A percentile compares a stretch with the other conserved stretches of the same genome.
These are phyloP conservation scores for Vanilla planifolia DNA, from an alignment of 106 monocot genomes.

Conservation along the genomic window DNA sequence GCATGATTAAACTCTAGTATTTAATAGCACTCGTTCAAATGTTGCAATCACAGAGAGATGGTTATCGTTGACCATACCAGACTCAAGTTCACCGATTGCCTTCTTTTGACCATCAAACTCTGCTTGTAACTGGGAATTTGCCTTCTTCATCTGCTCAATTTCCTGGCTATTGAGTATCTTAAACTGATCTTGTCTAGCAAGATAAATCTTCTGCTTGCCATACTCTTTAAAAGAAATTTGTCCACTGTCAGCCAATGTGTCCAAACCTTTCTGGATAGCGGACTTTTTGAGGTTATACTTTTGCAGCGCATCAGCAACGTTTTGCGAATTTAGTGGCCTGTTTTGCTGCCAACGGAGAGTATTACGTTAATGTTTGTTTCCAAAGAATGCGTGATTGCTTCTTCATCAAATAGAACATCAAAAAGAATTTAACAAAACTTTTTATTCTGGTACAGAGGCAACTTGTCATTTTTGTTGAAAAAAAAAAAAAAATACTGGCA, in stretches of 20 bases:
- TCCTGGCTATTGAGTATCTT: conserved; percentile 79
- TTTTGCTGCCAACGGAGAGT: conserved; percentile 65
- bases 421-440: too few species aligned
- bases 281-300: conserved; percentile 90
- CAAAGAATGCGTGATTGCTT: not conserved
- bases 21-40: not conserved
- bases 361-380: not conserved
- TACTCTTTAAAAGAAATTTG: conserved; percentile 96
- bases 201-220: conserved; percentile 91
- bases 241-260: conserved; percentile 60
- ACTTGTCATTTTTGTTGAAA: too few species aligned
- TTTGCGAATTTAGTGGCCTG: conserved; percentile 83
- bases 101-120: conserved; percentile 63
- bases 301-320: conserved; percentile 93
- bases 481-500: too few species aligned
- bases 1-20: not conserved
- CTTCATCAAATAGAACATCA: too few species aligned
- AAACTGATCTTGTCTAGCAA: conserved; percentile 93
- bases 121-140: conserved; percentile 63
- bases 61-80: conserved; percentile 37
- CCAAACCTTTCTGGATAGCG: conserved; percentile 86
- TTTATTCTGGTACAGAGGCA: too few species aligned
- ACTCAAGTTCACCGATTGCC: conserved; percentile 55
- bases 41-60: not conserved
- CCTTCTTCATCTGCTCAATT: conserved; percentile 86